Base-by-base conservation (phyloP, 208 protist genomes). In the Kentomonas sorsogonicus region DNA sequence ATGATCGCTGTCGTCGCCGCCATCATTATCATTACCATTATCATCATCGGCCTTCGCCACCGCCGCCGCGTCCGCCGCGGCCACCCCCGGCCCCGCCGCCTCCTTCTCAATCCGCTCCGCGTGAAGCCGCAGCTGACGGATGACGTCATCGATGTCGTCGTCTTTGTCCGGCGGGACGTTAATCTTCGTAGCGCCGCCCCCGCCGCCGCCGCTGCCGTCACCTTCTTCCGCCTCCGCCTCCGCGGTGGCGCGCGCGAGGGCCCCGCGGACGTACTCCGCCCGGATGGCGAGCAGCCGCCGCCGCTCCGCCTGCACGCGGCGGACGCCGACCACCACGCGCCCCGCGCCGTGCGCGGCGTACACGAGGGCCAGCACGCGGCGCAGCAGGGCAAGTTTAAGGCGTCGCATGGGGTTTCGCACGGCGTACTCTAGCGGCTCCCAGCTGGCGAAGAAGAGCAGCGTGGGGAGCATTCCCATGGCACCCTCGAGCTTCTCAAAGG, bases 371-470 rank as follows among this genome's bases (percentile, higher is more conserved):
- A 78, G 61, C 40, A 78, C 41, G 30, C 72, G 60, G 11, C 72
- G 65, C 26, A 78, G 57, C n/a, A 78, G 63, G 3, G 72, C 69
- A 20, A 78, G 59, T 60, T 78, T 78, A 40, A 78, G n/a, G 4
- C 63, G 58, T 3, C 72, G 65, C 22, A 78, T 70, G 16, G 67
- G 67, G 46, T 78, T 78, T 25, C 66, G 65, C 38, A 72, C 29
- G 10, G 57, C 33, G 51, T 74, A 78, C 59, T 78, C 66, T 1
- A 27, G 7, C 43, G 72, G 72, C 62, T 78, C 72, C 72, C 72
- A 73, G 54, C 70, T 73, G 3, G 57, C 26, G 36, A 73, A 73
- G 66, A 66, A 78, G 53, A 78, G 53, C 47, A 78, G 54, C n/a
- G 66, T 60, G 23, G 66, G 66, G 47, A 72, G 45, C 44, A 67